Conservation (phyloP, 805 yeast species). For the Candida xiaguanensis region DNA sequence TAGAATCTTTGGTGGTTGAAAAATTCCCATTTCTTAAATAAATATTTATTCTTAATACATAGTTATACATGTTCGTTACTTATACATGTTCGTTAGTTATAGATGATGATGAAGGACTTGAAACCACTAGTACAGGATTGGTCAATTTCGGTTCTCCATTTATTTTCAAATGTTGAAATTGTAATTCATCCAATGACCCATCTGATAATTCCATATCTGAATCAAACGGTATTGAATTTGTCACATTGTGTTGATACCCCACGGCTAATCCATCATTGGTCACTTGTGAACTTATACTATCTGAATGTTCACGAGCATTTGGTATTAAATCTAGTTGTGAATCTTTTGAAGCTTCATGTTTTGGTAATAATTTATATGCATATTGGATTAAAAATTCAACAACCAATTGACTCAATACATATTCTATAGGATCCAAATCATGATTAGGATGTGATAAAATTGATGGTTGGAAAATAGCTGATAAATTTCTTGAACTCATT, state of each 20-base stretch:
- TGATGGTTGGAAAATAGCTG: conserved; percentile 97
- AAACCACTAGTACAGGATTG: conserved; percentile 1
- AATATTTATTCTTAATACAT: conserved; percentile 4
- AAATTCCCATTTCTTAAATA: conserved; percentile 9
- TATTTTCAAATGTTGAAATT: conserved; percentile 6
- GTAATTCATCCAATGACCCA: conserved; percentile 9
- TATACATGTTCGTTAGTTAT: neutral
- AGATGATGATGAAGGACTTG: conserved; percentile 1
- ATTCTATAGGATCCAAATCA: conserved; percentile 89
- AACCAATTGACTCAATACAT: conserved; percentile 79
- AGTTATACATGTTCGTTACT: neutral
- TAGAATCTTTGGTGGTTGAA: conserved; percentile 24
- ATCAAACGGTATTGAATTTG: conserved; percentile 45
- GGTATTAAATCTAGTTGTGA: conserved; percentile 1
- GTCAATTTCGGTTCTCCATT: neutral
- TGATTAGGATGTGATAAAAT: conserved; percentile 88
- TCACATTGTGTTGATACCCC: conserved; percentile 29
- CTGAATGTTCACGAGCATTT: neutral
- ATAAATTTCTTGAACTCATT: conserved; percentile 90
- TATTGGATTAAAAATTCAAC: conserved; percentile 87
- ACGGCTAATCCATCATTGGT: conserved; percentile 33
- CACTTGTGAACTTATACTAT: conserved; percentile 13
- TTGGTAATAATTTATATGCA: conserved; percentile 70
- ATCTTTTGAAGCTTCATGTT: conserved; percentile 3
- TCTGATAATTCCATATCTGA: conserved; percentile 36